Evolutionary conservation across 2,329 filamentous ascomycete genomes (phyloP), one percentile per base, ranked within the genome.

Genomic region (Fusarium sp.): DNA sequence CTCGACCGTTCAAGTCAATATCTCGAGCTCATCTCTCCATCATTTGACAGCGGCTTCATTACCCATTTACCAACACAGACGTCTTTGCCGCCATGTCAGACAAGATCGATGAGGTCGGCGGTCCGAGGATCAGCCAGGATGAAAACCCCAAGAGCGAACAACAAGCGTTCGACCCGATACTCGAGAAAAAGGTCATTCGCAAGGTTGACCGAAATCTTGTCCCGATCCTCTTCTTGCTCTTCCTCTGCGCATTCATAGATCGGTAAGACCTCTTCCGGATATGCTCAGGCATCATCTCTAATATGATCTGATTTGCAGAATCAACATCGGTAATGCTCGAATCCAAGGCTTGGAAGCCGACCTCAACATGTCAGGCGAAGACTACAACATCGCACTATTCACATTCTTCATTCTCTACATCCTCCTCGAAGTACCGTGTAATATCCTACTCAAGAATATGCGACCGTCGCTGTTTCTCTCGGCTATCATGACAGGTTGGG

Each of bases 231-330:
- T 48, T 48, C 45, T 4, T 48, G 1, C 45, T 48, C 5, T 48
- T 48, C 3, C 45, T 48, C 14, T 48, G 45, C 14, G 45, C 45
- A 0, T 48, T 48, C 26, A 48, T 48, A 17, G 45, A 48, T n/a
- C 20, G 45, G 45, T 48, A 12, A 30, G 26, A 17, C 10, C 20
- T 30, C 4, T 4, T 17, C 10, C 10, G 9, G 0, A 6, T 12
- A 12, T 6, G 1, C 5, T n/a, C 20, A 12, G 5, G 0, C 14
- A 30, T n/a, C 0, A 6, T n/a, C 4, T 8, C 45, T 48, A 48
- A 48, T 3, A 48, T 48, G 45, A n/a, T 17, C 10, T n/a, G 7
- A n/a, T 12, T 12, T 17, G 20, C 13, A 48, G 45, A 48, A 48
- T 48, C 7, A 48, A 48, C 20, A 48, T 48, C 7, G 45, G 45